These are phyloP conservation scores for Oryza glaberrima DNA, from an alignment of 176 grass and related monocot genomes.

Conservation along the genomic window DNA sequence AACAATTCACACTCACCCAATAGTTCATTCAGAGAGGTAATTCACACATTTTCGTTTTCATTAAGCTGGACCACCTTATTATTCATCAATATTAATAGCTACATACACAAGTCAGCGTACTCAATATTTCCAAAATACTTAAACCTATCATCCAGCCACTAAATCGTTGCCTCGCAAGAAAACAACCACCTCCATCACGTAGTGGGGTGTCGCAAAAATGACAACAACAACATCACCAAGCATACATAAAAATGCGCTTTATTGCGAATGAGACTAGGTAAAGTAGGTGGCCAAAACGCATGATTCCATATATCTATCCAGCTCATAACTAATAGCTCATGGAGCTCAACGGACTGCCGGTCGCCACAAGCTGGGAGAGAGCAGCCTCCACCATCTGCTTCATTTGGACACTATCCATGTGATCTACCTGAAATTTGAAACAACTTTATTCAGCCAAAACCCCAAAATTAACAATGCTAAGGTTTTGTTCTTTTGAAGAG, in stretches of 20 bases:
- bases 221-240: not conserved
- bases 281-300: not conserved
- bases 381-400: conserved; percentile 31
- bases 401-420: conserved; percentile 16
- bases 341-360: not conserved
- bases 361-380: not conserved
- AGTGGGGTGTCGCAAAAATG: conserved; percentile 18
- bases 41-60: too few relatives aligned
- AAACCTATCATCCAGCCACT: not conserved
- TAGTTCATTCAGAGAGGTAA: too few relatives aligned
- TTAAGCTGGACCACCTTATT: not conserved
- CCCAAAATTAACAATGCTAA: too few relatives aligned
- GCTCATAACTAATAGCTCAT: conserved; percentile 35
- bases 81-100: not conserved
- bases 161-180: not conserved
- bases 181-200: not conserved
- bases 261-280: not conserved
- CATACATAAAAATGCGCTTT: not conserved
- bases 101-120: not conserved
- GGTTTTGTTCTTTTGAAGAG: too few relatives aligned
- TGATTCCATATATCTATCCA: not conserved
- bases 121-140: not conserved
- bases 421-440: conserved; percentile 24
- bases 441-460: not conserved
- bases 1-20: too few relatives aligned